phyloP scores from a whole-genome alignment of 805 yeast genomes.

The Cyberlindnera bimundalis region DNA sequence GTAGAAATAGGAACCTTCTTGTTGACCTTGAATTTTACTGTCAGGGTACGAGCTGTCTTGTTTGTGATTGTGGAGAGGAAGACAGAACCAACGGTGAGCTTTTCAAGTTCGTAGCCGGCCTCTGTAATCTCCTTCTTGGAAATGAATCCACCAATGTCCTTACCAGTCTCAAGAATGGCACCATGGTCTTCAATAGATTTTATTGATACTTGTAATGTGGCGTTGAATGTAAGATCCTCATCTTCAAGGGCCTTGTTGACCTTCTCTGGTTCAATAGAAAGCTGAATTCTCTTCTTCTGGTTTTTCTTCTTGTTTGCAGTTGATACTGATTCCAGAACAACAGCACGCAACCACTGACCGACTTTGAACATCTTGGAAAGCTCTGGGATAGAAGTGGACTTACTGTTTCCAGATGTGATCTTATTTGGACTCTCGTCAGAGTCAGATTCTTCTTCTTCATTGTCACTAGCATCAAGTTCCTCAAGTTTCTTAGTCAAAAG shows the following conservation, averaged over 20 bases:
- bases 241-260: constrained; percentile 59
- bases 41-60: constrained; percentile 53
- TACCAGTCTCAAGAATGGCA: constrained; percentile 68
- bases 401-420: constrained; percentile 26
- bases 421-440: constrained; percentile 16
- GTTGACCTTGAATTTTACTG: constrained; percentile 46
- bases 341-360: constrained; percentile 88
- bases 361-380: constrained; percentile 50
- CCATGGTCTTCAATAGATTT: constrained; percentile 92
- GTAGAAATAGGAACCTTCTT: constrained; percentile 48
- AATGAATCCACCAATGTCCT: constrained; percentile 64
- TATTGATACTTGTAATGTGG: constrained; percentile 71
- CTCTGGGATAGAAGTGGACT: constrained; percentile 49
- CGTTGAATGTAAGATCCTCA: constrained; percentile 63
- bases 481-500: constrained; percentile 57
- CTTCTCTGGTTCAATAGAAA: constrained; percentile 68
- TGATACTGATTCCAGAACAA: constrained; percentile 54
- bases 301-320: constrained; percentile 36
- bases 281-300: constrained; percentile 58
- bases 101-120: constrained; percentile 35
- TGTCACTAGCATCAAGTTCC: constrained; percentile 45
- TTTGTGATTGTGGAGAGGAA: constrained; percentile 57
- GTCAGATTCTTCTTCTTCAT: constrained; percentile 40
- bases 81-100: constrained; percentile 60
- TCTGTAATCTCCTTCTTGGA: constrained; percentile 60